A percentile compares a stretch with the other conserved stretches of the same genome.
These are phyloP conservation scores for Cryptomeria japonica DNA, from an alignment of 75 land plant species.

Conservation along the genomic window DNA sequence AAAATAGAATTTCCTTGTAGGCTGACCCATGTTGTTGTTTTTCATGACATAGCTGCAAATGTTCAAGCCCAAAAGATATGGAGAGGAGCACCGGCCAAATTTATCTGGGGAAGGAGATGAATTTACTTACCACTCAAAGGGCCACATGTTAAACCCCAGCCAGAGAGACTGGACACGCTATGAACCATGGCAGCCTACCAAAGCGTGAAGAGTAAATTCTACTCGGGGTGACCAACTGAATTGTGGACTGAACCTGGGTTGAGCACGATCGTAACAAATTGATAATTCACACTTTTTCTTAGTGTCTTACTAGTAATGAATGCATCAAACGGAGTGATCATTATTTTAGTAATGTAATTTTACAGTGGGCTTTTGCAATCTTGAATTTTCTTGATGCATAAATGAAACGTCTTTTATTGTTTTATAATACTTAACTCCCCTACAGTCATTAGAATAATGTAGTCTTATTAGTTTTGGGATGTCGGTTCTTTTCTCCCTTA, in stretches of 20 bases:
- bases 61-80: constrained; percentile 85
- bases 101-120: constrained; percentile 82
- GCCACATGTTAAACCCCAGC: constrained; percentile 81
- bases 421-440: too few species aligned
- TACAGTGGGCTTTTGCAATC: neutral
- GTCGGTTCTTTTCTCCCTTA: too few species aligned
- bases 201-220: constrained; percentile 10
- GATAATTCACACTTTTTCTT: neutral
- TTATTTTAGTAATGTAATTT: neutral
- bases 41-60: constrained; percentile 58
- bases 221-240: neutral
- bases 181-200: constrained; percentile 84
- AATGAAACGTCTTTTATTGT: too few species aligned
- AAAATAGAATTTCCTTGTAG: neutral
- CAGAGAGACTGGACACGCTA: constrained; percentile 94
- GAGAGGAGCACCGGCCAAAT: constrained; percentile 76
- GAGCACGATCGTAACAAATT: neutral
- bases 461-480: too few species aligned
- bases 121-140: constrained; percentile 88
- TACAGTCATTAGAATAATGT: too few species aligned
- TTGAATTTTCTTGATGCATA: neutral
- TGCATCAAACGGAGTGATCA: neutral
- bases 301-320: neutral
- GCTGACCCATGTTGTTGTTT: neutral
- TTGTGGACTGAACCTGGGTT: neutral